Base-by-base conservation (phyloP, 129 eudicot genomes). In the Rutidosis leptorrhynchoides region DNA sequence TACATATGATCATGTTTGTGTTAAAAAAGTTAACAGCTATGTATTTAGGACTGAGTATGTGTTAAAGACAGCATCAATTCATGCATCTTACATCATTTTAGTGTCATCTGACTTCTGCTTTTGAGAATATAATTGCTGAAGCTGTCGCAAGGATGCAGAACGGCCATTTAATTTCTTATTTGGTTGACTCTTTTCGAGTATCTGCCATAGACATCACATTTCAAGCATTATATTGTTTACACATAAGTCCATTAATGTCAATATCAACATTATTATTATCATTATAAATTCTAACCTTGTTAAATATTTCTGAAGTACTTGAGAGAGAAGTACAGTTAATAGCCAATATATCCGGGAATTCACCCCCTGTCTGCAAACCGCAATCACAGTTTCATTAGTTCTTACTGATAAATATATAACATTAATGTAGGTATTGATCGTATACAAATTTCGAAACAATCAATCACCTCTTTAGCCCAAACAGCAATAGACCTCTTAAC, bases 401-500 rank as follows among this genome's bases (percentile, higher is more conserved):
- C 43, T 53, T 3, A 60, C 20, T 48, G 22, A 16, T 1, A 30
- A 26, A 22, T 33, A 63, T 61, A 30, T 42, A 51, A 15, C 14
- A 48, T 20, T 3, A 1, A 2, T n/a, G 33, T n/a, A 28, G 51
- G 48, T 32, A 7, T 51, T 5, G 10, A 51, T 24, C n/a, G n/a
- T n/a, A n/a, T n/a, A n/a, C n/a, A 2, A 14, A 65, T 26, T 6
- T 24, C 26, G 42, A 77, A 51, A 20, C 14, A 16, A 65, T 26
- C 22, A 27, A 65, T 53, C 76, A 94, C 99, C 97, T 94, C 86
- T 68, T 84, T 83, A 49, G 93, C 77, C 97, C 97, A 94, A 70
- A 70, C 46, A 63, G 79, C 61, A 25, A 94, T 71, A 28, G 70
- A 71, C 32, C 72, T 80, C 68, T 79, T 89, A 32, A 89, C 86